Evolutionary conservation across 2,329 filamentous ascomycete species (phyloP).

Genomic region (Phialophora verrucosa): DNA sequence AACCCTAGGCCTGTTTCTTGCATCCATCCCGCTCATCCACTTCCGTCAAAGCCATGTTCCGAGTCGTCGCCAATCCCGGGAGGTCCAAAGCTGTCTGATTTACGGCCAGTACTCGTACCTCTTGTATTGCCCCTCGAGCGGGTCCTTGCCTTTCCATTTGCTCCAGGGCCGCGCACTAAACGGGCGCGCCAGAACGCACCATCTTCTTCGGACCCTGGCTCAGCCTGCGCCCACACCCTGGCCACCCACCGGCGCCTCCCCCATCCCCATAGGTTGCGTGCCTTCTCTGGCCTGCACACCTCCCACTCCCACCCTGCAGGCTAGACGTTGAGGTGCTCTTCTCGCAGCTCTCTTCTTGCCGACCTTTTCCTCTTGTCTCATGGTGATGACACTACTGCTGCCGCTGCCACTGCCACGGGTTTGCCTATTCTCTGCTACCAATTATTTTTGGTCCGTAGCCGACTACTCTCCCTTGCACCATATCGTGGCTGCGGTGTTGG

Average conservation of each 20-base stretch:
- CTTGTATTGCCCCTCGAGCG: constrained; percentile 27
- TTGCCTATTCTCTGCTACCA: constrained; percentile 10
- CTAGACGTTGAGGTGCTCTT: constrained; percentile 22
- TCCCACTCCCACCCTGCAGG: constrained; percentile 27
- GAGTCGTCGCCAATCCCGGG: constrained; percentile 21
- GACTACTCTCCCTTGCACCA: constrained; percentile 24
- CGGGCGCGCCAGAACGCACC: constrained; percentile 24
- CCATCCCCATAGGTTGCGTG: constrained; percentile 32
- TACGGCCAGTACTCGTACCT: constrained; percentile 14
- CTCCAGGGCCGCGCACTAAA: constrained; percentile 25
- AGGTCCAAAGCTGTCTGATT: constrained; percentile 6
- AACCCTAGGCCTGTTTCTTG: constrained; percentile 9
- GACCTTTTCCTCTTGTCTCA: constrained; percentile 27
- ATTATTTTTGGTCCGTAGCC: constrained; percentile 19
- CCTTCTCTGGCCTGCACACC: constrained; percentile 27
- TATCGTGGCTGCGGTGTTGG: constrained; percentile 26
- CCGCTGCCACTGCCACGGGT: constrained; percentile 5
- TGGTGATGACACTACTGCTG: constrained; percentile 33
- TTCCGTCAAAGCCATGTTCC: constrained; percentile 8
- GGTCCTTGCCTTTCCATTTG: constrained; percentile 17
- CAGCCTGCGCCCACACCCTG: constrained; percentile 28
- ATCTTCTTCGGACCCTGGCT: constrained; percentile 28
- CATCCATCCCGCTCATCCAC: constrained; percentile 18
- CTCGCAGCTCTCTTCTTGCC: constrained; percentile 24
- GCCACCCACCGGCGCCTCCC: constrained; percentile 29